Conservation (phyloP, 148 eudicot genomes). For the Camellia sinensis region DNA sequence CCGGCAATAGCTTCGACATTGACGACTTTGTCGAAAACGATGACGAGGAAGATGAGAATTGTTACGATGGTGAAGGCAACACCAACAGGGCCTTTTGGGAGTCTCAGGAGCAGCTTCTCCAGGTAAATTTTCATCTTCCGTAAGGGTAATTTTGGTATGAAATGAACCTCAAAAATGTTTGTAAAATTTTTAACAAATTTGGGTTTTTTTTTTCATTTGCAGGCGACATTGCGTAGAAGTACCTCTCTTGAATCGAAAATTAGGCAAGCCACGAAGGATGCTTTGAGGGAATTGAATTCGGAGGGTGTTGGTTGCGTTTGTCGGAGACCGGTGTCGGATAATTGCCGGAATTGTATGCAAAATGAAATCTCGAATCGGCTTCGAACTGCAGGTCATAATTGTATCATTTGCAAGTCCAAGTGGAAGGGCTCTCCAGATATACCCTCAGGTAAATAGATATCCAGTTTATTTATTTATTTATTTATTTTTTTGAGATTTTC, state of each 20-base stretch:
- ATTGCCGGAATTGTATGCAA: constrained; percentile 23
- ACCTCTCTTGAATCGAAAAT: constrained; percentile 26
- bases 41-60: constrained; percentile 14
- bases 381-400: constrained; percentile 22
- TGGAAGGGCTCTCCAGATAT: constrained; percentile 29
- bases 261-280: constrained; percentile 22
- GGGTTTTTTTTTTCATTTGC: background rate
- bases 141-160: background rate
- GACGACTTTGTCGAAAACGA: background rate
- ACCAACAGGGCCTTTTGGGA: constrained; percentile 29
- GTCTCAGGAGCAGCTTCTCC: constrained; percentile 24
- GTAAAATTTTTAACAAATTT: background rate
- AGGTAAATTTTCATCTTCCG: constrained; percentile 11
- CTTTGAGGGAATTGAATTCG: constrained; percentile 18
- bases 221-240: constrained; percentile 23
- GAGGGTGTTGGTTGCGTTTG: constrained; percentile 17
- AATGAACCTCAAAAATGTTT: background rate
- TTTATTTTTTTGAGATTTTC: too few relatives aligned
- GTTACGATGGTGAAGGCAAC: constrained; percentile 10
- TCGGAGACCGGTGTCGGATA: constrained; percentile 7
- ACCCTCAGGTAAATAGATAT: constrained; percentile 24
- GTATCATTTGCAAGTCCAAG: constrained; percentile 34
- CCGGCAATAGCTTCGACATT: background rate
- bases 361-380: constrained; percentile 23
- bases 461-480: too few relatives aligned